Evolutionary conservation across 495 filamentous ascomycete genomes (phyloP).

Genomic region (Pseudevernia furfuracea): DNA sequence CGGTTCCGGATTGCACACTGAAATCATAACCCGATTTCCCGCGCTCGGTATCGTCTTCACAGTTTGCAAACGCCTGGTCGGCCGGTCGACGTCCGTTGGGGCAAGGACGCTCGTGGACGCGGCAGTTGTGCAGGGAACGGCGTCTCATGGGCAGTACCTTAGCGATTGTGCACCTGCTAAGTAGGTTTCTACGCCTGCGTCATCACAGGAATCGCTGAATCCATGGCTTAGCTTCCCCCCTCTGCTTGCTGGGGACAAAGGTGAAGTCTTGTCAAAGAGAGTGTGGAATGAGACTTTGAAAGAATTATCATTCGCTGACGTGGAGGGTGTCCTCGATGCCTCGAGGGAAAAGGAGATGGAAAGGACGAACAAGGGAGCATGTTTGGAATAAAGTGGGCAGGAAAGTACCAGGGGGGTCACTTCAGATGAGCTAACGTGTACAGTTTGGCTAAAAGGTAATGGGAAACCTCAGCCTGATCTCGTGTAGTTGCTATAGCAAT

Average conservation of each 20-base stretch:
- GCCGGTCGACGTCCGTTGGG: constrained; percentile 1
- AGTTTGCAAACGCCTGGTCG: background rate
- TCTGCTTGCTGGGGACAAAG: background rate
- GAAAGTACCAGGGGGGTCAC: no score
- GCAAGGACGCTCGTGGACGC: background rate
- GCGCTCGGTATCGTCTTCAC: background rate
- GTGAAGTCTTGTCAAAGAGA: background rate
- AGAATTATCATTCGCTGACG: background rate
- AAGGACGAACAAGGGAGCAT: background rate
- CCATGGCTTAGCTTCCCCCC: background rate
- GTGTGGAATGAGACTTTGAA: constrained; percentile 1
- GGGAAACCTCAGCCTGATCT: no score
- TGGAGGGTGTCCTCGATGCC: background rate
- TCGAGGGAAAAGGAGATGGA: background rate
- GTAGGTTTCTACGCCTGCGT: background rate
- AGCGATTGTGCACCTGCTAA: background rate
- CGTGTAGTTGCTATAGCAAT: no score
- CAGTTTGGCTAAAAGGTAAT: no score
- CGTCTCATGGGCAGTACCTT: background rate
- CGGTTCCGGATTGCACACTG: background rate
- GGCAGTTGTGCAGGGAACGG: background rate
- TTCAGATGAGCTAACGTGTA: no score
- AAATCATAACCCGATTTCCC: background rate
- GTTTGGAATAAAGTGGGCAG: no score
- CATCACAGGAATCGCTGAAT: background rate